phyloP scores from a whole-genome alignment of 176 grass and related monocot genomes.

The Paspalum vaginatum region DNA sequence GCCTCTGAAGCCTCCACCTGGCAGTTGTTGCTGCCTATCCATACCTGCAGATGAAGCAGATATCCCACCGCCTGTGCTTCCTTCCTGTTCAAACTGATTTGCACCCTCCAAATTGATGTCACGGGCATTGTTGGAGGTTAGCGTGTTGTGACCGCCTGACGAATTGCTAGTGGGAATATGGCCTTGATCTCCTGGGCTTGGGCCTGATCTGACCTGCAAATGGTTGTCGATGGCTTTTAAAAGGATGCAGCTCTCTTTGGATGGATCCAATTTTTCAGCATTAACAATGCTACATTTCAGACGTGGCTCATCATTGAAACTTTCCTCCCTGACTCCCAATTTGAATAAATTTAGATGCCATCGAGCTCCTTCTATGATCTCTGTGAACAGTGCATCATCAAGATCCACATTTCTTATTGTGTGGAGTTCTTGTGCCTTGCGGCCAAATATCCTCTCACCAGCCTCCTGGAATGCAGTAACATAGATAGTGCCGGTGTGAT shows the following conservation, averaged over 20 bases:
- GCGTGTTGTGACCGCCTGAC: not conserved
- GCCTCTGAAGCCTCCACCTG: slow-evolving; percentile 24
- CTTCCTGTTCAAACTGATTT: not conserved
- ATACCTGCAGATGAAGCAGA: slow-evolving; percentile 7
- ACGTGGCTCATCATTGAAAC: slow-evolving; percentile 53
- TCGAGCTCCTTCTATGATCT: slow-evolving; percentile 51
- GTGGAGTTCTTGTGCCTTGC: not conserved
- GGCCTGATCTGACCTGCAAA: slow-evolving; percentile 18
- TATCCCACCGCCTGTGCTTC: not conserved
- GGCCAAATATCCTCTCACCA: not conserved
- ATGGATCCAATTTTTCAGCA: slow-evolving; percentile 60
- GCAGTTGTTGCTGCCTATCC: slow-evolving; percentile 49
- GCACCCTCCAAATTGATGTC: not conserved
- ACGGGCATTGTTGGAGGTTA: not conserved
- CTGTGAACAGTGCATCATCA: slow-evolving; percentile 59
- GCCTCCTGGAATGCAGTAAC: slow-evolving; percentile 38
- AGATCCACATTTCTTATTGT: slow-evolving; percentile 21
- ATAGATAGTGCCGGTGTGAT: slow-evolving; percentile 20
- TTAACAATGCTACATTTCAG: slow-evolving; percentile 56
- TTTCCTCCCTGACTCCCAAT: slow-evolving; percentile 77
- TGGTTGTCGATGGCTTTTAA: slow-evolving; percentile 52
- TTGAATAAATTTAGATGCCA: slow-evolving; percentile 70
- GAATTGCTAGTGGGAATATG: not conserved
- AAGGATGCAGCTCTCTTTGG: slow-evolving; percentile 49
- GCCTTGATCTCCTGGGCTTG: not conserved